phyloP scores from a whole-genome alignment of 2,329 filamentous ascomycete genomes.

The Magnaporthiopsis incrustans region DNA sequence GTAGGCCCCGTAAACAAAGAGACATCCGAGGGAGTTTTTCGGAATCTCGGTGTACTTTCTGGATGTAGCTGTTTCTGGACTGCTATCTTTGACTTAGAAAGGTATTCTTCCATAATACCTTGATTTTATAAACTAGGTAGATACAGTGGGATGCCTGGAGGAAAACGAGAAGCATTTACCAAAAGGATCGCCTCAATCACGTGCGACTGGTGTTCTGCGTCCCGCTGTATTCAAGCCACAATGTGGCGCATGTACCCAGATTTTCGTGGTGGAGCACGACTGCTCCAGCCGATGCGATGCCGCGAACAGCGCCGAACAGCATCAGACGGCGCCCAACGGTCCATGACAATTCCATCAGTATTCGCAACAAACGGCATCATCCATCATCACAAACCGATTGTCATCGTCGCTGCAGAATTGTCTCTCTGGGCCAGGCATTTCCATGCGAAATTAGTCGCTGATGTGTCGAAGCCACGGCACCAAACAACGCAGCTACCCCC shows the following conservation, averaged over 20 bases:
- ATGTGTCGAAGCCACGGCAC: constrained; percentile 14
- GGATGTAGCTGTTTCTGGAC: too few relatives aligned
- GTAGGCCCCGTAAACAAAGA: background rate
- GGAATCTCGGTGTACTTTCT: too few relatives aligned
- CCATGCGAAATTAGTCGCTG: constrained; percentile 9
- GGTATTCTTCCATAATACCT: too few relatives aligned
- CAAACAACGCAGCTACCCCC: constrained; percentile 10
- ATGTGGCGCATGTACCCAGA: background rate
- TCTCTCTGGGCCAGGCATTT: constrained; percentile 8
- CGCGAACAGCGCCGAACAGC: background rate
- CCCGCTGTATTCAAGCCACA: background rate
- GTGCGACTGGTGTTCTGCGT: background rate
- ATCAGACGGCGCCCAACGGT: background rate
- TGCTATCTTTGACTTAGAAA: too few relatives aligned
- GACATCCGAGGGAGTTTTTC: too few relatives aligned
- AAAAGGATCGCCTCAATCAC: background rate
- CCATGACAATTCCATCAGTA: constrained; percentile 13
- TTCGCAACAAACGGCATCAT: constrained; percentile 4
- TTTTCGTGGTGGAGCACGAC: background rate
- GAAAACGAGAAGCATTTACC: too few relatives aligned
- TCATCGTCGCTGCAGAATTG: constrained; percentile 9
- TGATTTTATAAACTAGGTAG: too few relatives aligned
- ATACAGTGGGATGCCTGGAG: too few relatives aligned
- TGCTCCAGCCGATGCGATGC: background rate
- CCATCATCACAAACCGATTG: constrained; percentile 15